Conservation (phyloP, 345 rosid genomes). For the Linum lewisii region DNA sequence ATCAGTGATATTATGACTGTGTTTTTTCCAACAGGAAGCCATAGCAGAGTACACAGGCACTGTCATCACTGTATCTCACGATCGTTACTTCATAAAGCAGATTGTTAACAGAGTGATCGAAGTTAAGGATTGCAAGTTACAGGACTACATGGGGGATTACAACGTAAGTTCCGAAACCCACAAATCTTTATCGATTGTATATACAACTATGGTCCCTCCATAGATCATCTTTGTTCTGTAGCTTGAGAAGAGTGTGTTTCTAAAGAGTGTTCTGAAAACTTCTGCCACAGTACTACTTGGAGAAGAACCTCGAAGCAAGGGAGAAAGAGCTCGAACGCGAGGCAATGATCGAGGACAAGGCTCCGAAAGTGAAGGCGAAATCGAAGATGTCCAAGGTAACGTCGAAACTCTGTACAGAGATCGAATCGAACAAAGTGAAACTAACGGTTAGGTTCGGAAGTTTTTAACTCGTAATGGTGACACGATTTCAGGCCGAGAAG, state of each 20-base stretch:
- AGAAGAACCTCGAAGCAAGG: constrained; percentile 90
- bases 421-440: too few relatives aligned
- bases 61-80: constrained; percentile 81
- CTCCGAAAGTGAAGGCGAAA: constrained; percentile 87
- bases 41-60: constrained; percentile 78
- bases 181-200: neutral
- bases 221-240: too few relatives aligned
- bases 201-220: too few relatives aligned
- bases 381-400: constrained; percentile 92
- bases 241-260: neutral
- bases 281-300: constrained; percentile 64
- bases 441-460: too few relatives aligned
- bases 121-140: constrained; percentile 54
- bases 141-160: constrained; percentile 83
- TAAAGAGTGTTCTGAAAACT: too few relatives aligned
- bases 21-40: constrained; percentile 63
- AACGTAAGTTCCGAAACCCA: constrained; percentile 33
- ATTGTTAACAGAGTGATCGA: constrained; percentile 92
- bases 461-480: too few relatives aligned
- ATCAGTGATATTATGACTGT: neutral
- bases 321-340: constrained; percentile 69
- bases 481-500: constrained; percentile 61
- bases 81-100: constrained; percentile 85
- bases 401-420: neutral
- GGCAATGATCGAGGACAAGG: constrained; percentile 74